Evolutionary conservation across 768 basidiomycete genomes (phyloP), one percentile per base, ranked within the genome.

Genomic region (Leccinellum luteum): DNA sequence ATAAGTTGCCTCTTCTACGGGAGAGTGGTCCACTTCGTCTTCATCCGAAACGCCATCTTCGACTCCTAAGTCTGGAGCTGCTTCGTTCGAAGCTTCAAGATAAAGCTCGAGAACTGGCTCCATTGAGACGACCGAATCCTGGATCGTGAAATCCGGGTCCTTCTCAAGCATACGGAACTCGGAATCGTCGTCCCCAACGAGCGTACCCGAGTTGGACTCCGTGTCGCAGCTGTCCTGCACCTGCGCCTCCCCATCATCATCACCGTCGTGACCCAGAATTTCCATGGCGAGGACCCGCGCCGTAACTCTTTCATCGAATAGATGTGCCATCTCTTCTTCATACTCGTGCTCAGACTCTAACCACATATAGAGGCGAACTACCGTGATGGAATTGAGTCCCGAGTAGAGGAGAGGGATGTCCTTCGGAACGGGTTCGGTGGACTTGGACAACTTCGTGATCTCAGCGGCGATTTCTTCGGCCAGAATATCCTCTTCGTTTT

Each of bases 391-490:
- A 48, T 70, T 71, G 35, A 75, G 69, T 12, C 72, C 73, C 2
- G 70, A 67, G 58, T 70, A 67, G 23, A 70, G 63, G 31, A 76
- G 67, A 15, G 75, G 68, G n/a, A 66, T 63, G 55, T 75, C 74
- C 48, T 63, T 67, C 15, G 72, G 57, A 31, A 76, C 54, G 13
- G 70, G 62, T n/a, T 60, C 58, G 34, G 56, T 21, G 4, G 72
- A 65, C 51, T 69, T 70, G 62, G 67, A 66, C 48, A 76, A 58
- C 44, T 51, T 63, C 3, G 72, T 61, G 45, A 75, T 62, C 59
- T 74, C 68, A 31, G 73, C 64, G 6, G 69, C 66, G 35, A 76
- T 74, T 44, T 66, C 69, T 53, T 68, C 69, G 25, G 74, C 70
- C 21, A 63, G 57, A 21, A 43, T 1, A 19, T 64, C 62, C 6